A percentile compares a stretch with the other conserved stretches of the same genome.
Evolutionary conservation across 495 filamentous ascomycete species (phyloP).

Genomic region (Parathielavia hyrcaniae): DNA sequence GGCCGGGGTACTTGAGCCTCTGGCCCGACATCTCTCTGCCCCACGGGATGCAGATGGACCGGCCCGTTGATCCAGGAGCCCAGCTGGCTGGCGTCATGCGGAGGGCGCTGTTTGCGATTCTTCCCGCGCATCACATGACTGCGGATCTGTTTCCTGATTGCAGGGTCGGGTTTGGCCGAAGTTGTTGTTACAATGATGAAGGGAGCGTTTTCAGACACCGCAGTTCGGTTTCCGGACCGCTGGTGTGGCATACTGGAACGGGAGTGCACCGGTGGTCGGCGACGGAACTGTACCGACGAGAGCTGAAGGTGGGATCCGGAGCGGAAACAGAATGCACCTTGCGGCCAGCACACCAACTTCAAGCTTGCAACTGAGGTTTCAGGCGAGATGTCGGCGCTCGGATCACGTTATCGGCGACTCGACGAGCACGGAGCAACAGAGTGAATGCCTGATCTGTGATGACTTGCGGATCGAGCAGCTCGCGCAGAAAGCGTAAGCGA

Average conservation of each 20-base stretch:
- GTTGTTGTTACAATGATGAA: conserved; percentile 20
- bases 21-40: too few species aligned
- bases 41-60: background rate
- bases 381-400: too few species aligned
- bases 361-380: too few species aligned
- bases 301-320: background rate
- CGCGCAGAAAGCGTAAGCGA: too few species aligned
- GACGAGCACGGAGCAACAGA: too few species aligned
- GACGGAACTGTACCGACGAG: background rate
- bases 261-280: too few species aligned
- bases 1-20: conserved; percentile 1
- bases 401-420: too few species aligned
- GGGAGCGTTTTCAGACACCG: background rate
- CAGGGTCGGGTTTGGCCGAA: conserved; percentile 15
- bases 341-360: too few species aligned
- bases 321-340: too few species aligned
- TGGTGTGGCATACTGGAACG: background rate
- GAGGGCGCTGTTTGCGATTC: conserved; percentile 16
- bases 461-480: too few species aligned
- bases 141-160: conserved; percentile 17
- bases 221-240: background rate
- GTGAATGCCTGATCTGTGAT: too few species aligned
- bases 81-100: background rate
- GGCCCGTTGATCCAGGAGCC: conserved; percentile 18
- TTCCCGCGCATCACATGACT: conserved; percentile 29